Percentiles rank a stretch among this genome's conserved stretches.
Evolutionary conservation across 257 asterid species (phyloP).

Genomic region (Primulina eburnea): DNA sequence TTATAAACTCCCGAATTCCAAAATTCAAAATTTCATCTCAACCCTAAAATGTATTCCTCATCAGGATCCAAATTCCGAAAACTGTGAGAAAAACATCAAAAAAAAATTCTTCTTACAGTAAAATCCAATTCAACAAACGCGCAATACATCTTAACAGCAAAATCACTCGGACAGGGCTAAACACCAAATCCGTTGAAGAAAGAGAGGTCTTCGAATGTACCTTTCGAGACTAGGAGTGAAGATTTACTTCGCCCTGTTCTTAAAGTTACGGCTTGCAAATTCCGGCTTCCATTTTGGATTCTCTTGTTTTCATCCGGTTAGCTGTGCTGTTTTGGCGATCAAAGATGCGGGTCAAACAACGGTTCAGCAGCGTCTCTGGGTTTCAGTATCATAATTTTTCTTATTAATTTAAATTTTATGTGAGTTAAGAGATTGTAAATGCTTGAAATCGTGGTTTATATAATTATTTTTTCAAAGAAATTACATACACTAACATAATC

Average conservation of each 20-base stretch:
- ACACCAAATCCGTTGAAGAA: slow-evolving; percentile 17
- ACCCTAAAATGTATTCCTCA: slow-evolving; percentile 30
- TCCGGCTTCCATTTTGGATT: slow-evolving; percentile 41
- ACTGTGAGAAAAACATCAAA: slow-evolving; percentile 16
- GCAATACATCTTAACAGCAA: slow-evolving; percentile 6
- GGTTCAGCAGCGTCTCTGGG: too few species aligned
- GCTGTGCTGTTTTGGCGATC: too few species aligned
- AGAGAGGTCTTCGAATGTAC: slow-evolving; percentile 24
- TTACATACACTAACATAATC: too few species aligned
- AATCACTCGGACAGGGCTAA: slow-evolving; percentile 8
- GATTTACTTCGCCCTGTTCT: slow-evolving; percentile 14
- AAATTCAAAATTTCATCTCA: slow-evolving; percentile 39
- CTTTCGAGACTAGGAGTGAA: slow-evolving; percentile 27
- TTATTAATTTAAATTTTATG: too few species aligned
- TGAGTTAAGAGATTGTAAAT: too few species aligned
- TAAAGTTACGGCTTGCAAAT: slow-evolving; percentile 28
- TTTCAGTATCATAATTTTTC: too few species aligned
- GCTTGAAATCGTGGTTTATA: too few species aligned
- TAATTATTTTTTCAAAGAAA: too few species aligned
- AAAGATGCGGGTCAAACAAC: too few species aligned
- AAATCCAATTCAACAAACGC: slow-evolving; percentile 18
- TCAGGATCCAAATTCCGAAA: slow-evolving; percentile 36
- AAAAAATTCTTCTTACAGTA: background rate
- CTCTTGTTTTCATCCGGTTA: background rate
- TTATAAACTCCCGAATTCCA: slow-evolving; percentile 23